Conservation (phyloP, 768 basidiomycete species). For the Omphalotus guepiniiformis region DNA sequence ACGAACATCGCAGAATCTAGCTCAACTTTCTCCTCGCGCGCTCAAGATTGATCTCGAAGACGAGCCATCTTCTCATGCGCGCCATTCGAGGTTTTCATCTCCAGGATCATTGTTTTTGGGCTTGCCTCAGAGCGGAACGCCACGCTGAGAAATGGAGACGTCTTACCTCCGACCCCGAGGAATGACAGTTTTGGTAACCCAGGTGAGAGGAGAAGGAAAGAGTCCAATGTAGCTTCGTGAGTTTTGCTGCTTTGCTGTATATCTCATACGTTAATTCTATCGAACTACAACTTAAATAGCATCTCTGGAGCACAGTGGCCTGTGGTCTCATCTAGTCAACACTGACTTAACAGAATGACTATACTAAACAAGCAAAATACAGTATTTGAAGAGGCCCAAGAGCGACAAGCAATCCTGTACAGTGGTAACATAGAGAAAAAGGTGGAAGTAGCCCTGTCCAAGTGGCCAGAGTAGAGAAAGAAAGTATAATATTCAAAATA, state of each 20-base stretch:
- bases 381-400: no score
- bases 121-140: background rate
- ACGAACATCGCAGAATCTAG: conserved; percentile 50
- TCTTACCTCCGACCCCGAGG: conserved; percentile 32
- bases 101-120: conserved; percentile 20
- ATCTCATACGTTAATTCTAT: conserved; percentile 1
- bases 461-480: no score
- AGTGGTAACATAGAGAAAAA: no score
- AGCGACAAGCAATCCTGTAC: no score
- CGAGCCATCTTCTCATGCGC: conserved; percentile 24
- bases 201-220: background rate
- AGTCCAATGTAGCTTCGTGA: conserved; percentile 4
- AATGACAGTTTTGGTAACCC: conserved; percentile 10
- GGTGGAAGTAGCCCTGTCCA: no score
- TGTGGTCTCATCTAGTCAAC: conserved; percentile 41
- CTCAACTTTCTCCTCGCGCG: conserved; percentile 60
- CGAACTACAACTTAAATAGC: conserved; percentile 9
- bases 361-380: no score
- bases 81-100: conserved; percentile 31
- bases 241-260: background rate
- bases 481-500: no score
- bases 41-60: conserved; percentile 38
- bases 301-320: conserved; percentile 33
- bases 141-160: conserved; percentile 21
- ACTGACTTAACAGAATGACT: conserved; percentile 17